A percentile compares a stretch with the other conserved stretches of the same genome.
phyloP scores from a whole-genome alignment of 2,329 filamentous ascomycete species.

The Purpureocillium takamizusanense region DNA sequence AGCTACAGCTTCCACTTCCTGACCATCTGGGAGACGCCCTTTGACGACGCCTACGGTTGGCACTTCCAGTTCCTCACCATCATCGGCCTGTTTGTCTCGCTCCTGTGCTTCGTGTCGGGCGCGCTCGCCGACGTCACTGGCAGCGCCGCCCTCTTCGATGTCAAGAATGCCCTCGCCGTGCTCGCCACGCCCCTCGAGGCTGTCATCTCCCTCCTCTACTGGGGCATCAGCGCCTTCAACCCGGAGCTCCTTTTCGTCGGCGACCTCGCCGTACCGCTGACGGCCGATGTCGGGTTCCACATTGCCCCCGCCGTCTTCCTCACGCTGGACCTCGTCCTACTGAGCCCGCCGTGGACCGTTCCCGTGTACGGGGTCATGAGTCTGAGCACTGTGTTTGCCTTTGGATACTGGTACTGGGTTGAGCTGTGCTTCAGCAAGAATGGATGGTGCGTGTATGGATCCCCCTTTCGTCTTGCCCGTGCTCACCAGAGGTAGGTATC shows the following conservation, averaged over 20 bases:
- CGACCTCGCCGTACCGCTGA: constrained; percentile 43
- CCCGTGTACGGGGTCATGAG: constrained; percentile 48
- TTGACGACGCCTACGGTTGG: constrained; percentile 54
- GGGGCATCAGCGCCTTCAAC: constrained; percentile 54
- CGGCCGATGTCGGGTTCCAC: constrained; percentile 57
- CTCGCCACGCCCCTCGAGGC: constrained; percentile 61
- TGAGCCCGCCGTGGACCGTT: constrained; percentile 66
- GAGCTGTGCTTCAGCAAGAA: constrained; percentile 63
- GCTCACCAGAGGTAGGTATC: constrained; percentile 48
- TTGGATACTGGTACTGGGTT: constrained; percentile 69
- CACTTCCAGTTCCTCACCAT: constrained; percentile 69
- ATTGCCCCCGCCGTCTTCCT: constrained; percentile 57
- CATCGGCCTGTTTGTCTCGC: constrained; percentile 55
- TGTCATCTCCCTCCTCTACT: constrained; percentile 64
- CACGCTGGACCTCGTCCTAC: constrained; percentile 53
- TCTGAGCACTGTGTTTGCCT: constrained; percentile 49
- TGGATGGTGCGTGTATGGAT: constrained; percentile 40
- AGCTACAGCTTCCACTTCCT: constrained; percentile 44
- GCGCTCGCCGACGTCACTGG: constrained; percentile 56
- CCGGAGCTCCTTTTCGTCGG: constrained; percentile 42
- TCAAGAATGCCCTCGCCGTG: constrained; percentile 60
- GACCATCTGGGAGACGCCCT: constrained; percentile 36
- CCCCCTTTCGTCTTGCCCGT: neutral
- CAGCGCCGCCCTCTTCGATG: constrained; percentile 46
- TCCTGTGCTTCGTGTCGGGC: constrained; percentile 51